Evolutionary conservation across 2,329 filamentous ascomycete species (phyloP).

Genomic region (Aspergillus nomiae): DNA sequence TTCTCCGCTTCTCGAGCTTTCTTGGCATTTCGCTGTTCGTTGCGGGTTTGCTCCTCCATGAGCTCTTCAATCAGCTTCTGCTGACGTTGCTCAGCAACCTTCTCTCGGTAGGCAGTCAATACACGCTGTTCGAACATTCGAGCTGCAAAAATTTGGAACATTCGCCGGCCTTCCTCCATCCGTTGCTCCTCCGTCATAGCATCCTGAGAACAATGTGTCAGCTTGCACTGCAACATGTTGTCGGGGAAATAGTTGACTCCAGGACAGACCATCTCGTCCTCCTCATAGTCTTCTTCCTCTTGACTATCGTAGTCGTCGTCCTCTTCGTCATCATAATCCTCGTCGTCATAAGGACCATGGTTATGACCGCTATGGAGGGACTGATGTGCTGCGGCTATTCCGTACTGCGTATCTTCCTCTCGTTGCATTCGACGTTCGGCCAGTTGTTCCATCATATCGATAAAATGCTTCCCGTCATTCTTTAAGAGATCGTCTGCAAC

Average conservation of each 20-base stretch:
- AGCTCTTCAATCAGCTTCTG: constrained; percentile 88
- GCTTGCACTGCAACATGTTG: constrained; percentile 24
- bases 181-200: constrained; percentile 97
- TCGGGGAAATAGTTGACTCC: constrained; percentile 8
- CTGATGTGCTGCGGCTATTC: constrained; percentile 61
- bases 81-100: constrained; percentile 90
- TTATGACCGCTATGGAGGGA: constrained; percentile 70
- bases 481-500: constrained; percentile 98
- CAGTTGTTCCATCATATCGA: constrained; percentile 99
- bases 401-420: constrained; percentile 81
- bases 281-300: constrained; percentile 66
- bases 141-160: constrained; percentile 99
- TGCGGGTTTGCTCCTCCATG: constrained; percentile 76
- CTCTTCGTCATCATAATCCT: constrained; percentile 74
- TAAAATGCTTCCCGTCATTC: constrained; percentile 99
- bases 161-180: constrained; percentile 96
- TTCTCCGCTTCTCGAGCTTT: constrained; percentile 93
- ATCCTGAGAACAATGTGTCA: constrained; percentile 64
- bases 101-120: constrained; percentile 94
- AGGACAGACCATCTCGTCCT: constrained; percentile 62
- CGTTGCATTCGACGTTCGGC: constrained; percentile 96
- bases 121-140: constrained; percentile 99
- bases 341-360: constrained; percentile 74
- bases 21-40: constrained; percentile 82
- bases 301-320: constrained; percentile 67